A percentile compares a stretch with the other conserved stretches of the same genome.
These are phyloP conservation scores for Emergomyces orientalis DNA, from an alignment of 2,329 filamentous ascomycete species.

Conservation along the genomic window DNA sequence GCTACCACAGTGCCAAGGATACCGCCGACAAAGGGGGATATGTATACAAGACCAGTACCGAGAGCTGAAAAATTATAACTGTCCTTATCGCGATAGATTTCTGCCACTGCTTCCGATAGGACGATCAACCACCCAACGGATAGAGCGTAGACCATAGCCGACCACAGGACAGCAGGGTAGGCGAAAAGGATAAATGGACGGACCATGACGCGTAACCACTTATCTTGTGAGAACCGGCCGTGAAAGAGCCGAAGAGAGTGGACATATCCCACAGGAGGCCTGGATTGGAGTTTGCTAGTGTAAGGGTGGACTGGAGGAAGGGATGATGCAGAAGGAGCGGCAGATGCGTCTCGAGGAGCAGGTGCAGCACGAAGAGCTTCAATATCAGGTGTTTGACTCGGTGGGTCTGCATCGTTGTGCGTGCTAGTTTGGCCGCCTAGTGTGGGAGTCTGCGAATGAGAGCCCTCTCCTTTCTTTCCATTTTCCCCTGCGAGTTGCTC, in stretches of 20 bases:
- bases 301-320: slow-evolving; percentile 42
- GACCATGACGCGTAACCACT: slow-evolving; percentile 66
- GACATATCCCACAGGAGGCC: slow-evolving; percentile 59
- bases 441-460: slow-evolving; percentile 12
- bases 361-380: slow-evolving; percentile 21
- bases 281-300: slow-evolving; percentile 58
- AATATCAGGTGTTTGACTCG: slow-evolving; percentile 18
- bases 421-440: slow-evolving; percentile 6
- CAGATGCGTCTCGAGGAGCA: slow-evolving; percentile 26
- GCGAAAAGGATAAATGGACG: slow-evolving; percentile 78
- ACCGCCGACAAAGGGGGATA: slow-evolving; percentile 81
- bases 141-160: slow-evolving; percentile 70
- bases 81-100: slow-evolving; percentile 61
- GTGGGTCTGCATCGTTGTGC: slow-evolving; percentile 3
- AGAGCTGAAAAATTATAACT: slow-evolving; percentile 74
- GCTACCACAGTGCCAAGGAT: slow-evolving; percentile 87
- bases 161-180: slow-evolving; percentile 88
- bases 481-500: not conserved
- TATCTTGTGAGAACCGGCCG: slow-evolving; percentile 67
- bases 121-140: slow-evolving; percentile 95
- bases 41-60: slow-evolving; percentile 75
- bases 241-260: slow-evolving; percentile 69
- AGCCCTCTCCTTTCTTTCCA: not conserved
- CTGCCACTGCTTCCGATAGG: slow-evolving; percentile 74
- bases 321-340: slow-evolving; percentile 20